Evolutionary conservation across 2,329 filamentous ascomycete genomes (phyloP), one percentile per base, ranked within the genome.

Genomic region (Fusarium lateritium): DNA sequence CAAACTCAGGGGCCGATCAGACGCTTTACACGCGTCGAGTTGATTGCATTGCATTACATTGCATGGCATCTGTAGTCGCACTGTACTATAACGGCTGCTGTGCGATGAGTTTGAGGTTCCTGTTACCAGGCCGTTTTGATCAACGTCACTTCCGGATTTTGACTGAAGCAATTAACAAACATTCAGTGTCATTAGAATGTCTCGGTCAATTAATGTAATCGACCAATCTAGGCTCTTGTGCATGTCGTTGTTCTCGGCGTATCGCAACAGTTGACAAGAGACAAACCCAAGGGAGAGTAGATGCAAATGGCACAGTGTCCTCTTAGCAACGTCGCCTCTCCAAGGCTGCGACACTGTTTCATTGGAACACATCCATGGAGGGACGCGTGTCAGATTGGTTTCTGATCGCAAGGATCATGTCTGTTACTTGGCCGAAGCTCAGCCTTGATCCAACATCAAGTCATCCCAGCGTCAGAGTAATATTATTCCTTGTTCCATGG

Each of bases 331-430:
- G 22, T 42, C 45, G 22, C 34, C 26, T 60, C 34, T 36, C 38
- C 39, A 59, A 53, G 10, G 26, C 34, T 45, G 21, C 22, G 45
- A 39, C 45, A 55, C 57, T 58, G 58, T 70, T 66, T 59, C 57
- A 64, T 67, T 63, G 49, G 49, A 56, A 60, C 42, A 46, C 14
- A 49, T 61, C 60, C 67, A 67, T 62, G 57, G 50, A 53, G 38
- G 60, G 71, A 73, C 71, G 71, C 71, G 71, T 73, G 71, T 73
- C 71, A 69, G 58, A 69, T 62, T 26, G 26, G 60, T 73, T 72
- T 65, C 64, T 69, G 54, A 58, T 69, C 62, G 36, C 58, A 45
- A 42, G 63, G 54, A 31, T 51, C 38, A 31, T 47, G 38, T 36
- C 36, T 43, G 50, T 15, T 31, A 31, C 28, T 31, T 31, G 28